A percentile compares a stretch with the other conserved stretches of the same genome.
Conservation (phyloP, 805 yeast genomes). For the Schwanniomyces occidentalis region DNA sequence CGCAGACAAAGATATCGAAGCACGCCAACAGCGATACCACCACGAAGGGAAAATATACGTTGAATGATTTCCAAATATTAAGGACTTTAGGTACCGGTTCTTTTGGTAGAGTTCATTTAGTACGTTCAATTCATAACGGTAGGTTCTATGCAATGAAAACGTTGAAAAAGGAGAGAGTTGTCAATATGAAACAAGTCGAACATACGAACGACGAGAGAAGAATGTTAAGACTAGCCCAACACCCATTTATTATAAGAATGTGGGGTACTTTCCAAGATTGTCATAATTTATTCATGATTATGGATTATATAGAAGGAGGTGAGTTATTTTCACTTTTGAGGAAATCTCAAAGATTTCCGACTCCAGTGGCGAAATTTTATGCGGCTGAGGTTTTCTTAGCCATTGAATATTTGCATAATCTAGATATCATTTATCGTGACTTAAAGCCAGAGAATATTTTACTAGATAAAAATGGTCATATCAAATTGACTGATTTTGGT, state of each 20-base stretch:
- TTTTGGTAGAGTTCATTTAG: conserved; percentile 61
- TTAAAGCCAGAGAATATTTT: conserved; percentile 62
- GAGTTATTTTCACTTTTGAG: conserved; percentile 57
- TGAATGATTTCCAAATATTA: conserved; percentile 55
- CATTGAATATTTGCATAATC: conserved; percentile 57
- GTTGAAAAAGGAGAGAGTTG: conserved; percentile 56
- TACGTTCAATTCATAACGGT: conserved; percentile 58
- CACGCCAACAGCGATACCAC: conserved; percentile 31
- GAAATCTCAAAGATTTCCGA: conserved; percentile 59
- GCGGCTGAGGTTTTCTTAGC: conserved; percentile 64
- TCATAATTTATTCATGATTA: conserved; percentile 57
- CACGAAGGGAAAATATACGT: conserved; percentile 58
- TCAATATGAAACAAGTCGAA: conserved; percentile 62
- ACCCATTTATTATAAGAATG: conserved; percentile 61
- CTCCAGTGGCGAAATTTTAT: conserved; percentile 63
- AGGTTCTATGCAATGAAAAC: conserved; percentile 62
- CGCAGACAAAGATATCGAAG: conserved; percentile 8
- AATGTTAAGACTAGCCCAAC: conserved; percentile 58
- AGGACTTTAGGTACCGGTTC: conserved; percentile 63
- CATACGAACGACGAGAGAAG: conserved; percentile 64
- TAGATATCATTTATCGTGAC: conserved; percentile 60
- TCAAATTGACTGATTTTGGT: conserved; percentile 61
- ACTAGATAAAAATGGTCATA: conserved; percentile 59
- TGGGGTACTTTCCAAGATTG: conserved; percentile 70
- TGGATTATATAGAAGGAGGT: conserved; percentile 68